These are phyloP conservation scores for Nothophaeocryptopus gaeumannii DNA, from an alignment of 2,329 filamentous ascomycete genomes.

Conservation along the genomic window DNA sequence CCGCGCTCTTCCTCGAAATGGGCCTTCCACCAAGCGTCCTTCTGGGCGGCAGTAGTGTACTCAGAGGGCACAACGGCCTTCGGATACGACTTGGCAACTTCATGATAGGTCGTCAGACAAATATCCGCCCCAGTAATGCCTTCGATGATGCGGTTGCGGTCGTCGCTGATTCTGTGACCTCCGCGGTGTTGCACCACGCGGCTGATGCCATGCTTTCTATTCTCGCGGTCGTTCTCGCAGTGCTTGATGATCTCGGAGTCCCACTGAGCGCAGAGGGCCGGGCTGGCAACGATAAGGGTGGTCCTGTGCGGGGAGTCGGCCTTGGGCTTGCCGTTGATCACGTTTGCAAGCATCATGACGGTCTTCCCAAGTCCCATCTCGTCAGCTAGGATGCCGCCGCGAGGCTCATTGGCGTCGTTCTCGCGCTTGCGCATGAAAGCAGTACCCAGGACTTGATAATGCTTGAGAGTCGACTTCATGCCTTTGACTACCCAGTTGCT, in stretches of 20 bases:
- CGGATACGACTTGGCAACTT: constrained; percentile 44
- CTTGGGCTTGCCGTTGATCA: constrained; percentile 39
- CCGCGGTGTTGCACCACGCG: constrained; percentile 19
- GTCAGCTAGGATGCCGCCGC: constrained; percentile 82
- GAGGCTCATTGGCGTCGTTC: constrained; percentile 35
- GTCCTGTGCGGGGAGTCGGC: constrained; percentile 26
- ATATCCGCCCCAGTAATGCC: constrained; percentile 25
- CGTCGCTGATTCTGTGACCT: constrained; percentile 10
- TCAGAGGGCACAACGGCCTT: constrained; percentile 39
- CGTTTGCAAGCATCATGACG: constrained; percentile 57
- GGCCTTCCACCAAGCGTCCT: constrained; percentile 40
- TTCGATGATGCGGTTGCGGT: constrained; percentile 7
- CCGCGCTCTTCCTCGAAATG: constrained; percentile 36
- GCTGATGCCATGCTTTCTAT: constrained; percentile 24
- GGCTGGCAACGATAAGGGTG: constrained; percentile 45
- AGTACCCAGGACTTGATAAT: constrained; percentile 52
- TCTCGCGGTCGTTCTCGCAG: constrained; percentile 12
- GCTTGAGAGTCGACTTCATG: constrained; percentile 47
- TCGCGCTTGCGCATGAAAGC: constrained; percentile 58
- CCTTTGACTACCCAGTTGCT: constrained; percentile 47
- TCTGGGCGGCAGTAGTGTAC: constrained; percentile 37
- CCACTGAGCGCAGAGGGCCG: constrained; percentile 44
- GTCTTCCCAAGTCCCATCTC: constrained; percentile 99
- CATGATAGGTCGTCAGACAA: constrained; percentile 43
- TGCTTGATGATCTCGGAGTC: constrained; percentile 30